Evolutionary conservation across 805 yeast species (phyloP), one percentile per base, ranked within the genome.

Genomic region (Ogataea pini): DNA sequence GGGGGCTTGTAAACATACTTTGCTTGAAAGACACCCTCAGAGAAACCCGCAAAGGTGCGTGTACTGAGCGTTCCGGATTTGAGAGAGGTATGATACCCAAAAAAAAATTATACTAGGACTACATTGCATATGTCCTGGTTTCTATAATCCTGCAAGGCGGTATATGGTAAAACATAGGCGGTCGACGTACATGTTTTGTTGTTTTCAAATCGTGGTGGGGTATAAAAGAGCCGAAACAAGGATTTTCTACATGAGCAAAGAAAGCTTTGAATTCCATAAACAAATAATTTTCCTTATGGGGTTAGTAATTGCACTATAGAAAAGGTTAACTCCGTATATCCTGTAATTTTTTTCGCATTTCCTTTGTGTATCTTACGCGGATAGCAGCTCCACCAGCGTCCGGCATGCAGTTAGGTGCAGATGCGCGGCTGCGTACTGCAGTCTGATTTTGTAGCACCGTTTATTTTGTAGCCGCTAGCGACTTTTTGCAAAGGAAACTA

Each of bases 401-500:
- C 16, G 6, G 25, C 42, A 27, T 39, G 29, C 28, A 27, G 25
- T 14, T 14, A 13, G 7, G 17, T 10, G 20, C 33, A 10, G 24
- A 28, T 10, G 42, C 42, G n/a, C 24, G 16, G 25, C 32, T 39
- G 33, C 42, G 25, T 16, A 22, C 16, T 27, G 42, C 42, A 18
- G 16, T 25, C 9, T 32, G 19, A 5, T 27, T 29, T 39, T n/a
- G 33, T 27, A 39, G 33, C 24, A 18, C 42, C 42, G 42, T 39
- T 39, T 39, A 13, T 29, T 27, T 39, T 28, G 25, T 39, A 32
- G 42, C 42, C 25, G 42, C 25, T 29, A 28, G 42, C n/a, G 16
- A 24, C 16, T 27, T 27, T n/a, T 17, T 25, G 33, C 42, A 27
- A 24, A 39, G 42, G 42, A 39, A 39, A 39, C 34, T 39, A 39